These are phyloP conservation scores for Tagetes erecta DNA, from an alignment of 129 eudicot species.

Conservation along the genomic window DNA sequence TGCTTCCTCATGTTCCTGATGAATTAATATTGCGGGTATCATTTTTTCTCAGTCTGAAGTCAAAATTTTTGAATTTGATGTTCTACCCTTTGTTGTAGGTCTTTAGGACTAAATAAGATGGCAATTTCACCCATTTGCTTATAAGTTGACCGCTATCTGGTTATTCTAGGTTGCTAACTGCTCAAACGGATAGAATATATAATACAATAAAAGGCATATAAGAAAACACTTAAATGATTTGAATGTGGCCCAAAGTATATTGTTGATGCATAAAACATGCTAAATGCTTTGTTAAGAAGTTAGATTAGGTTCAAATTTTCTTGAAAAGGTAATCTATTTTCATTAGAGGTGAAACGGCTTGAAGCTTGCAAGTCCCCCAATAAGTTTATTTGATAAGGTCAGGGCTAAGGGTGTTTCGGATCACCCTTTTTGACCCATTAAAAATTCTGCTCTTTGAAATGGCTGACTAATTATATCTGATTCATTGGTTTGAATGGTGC, in stretches of 20 bases:
- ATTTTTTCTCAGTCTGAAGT: background rate
- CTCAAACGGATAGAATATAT: background rate
- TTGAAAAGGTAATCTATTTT: background rate
- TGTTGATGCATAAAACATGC: background rate
- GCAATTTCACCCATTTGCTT: background rate
- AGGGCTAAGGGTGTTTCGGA: background rate
- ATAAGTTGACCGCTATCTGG: background rate
- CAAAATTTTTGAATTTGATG: background rate
- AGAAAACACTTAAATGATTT: background rate
- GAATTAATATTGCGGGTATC: constrained; percentile 87
- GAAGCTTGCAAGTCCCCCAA: background rate
- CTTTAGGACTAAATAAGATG: background rate
- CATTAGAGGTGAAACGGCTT: background rate
- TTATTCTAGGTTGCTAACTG: background rate
- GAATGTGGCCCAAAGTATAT: background rate
- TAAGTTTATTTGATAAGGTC: background rate
- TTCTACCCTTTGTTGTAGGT: background rate
- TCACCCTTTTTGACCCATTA: background rate
- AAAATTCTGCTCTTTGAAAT: background rate
- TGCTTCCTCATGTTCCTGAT: constrained; percentile 93
- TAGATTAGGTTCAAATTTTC: background rate
- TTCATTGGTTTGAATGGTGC: constrained; percentile 33
- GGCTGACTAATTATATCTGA: background rate
- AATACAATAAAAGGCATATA: background rate
- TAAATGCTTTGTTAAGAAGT: background rate